Conservation (phyloP, 2,329 filamentous ascomycete species). For the Mollisia scopiformis region DNA sequence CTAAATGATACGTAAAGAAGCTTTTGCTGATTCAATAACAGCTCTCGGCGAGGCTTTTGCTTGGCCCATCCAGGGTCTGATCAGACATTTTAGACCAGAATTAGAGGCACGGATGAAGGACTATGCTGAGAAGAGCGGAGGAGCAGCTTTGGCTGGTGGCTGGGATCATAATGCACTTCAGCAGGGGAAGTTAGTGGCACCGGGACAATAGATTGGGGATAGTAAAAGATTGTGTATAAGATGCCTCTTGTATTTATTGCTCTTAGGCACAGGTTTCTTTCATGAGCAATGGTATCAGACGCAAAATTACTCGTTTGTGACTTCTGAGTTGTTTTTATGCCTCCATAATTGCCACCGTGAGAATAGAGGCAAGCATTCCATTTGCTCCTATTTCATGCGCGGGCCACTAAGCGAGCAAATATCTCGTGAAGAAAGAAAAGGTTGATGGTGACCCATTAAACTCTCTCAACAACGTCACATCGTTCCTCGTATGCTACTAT, state of each 20-base stretch:
- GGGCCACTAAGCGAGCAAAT: not conserved
- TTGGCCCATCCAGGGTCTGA: conserved; percentile 97
- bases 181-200: conserved; percentile 83
- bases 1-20: conserved; percentile 23
- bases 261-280: conserved; percentile 21
- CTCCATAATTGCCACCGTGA: not conserved
- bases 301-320: not conserved
- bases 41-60: conserved; percentile 96
- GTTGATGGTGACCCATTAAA: no score
- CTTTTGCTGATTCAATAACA: conserved; percentile 37
- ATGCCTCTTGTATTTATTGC: conserved; percentile 36
- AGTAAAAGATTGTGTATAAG: conserved; percentile 29
- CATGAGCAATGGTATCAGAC: conserved; percentile 13
- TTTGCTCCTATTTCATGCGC: not conserved
- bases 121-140: conserved; percentile 73
- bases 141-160: conserved; percentile 79
- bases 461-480: no score
- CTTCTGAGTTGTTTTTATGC: not conserved
- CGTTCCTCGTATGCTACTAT: no score
- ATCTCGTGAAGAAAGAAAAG: no score
- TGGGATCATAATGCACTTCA: conserved; percentile 77
- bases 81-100: conserved; percentile 97
- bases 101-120: conserved; percentile 88
- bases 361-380: not conserved
- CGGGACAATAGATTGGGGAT: conserved; percentile 74